These are phyloP conservation scores for Phytophthora kernoviae DNA, from an alignment of 352 stramenopile genomes.

Conservation along the genomic window DNA sequence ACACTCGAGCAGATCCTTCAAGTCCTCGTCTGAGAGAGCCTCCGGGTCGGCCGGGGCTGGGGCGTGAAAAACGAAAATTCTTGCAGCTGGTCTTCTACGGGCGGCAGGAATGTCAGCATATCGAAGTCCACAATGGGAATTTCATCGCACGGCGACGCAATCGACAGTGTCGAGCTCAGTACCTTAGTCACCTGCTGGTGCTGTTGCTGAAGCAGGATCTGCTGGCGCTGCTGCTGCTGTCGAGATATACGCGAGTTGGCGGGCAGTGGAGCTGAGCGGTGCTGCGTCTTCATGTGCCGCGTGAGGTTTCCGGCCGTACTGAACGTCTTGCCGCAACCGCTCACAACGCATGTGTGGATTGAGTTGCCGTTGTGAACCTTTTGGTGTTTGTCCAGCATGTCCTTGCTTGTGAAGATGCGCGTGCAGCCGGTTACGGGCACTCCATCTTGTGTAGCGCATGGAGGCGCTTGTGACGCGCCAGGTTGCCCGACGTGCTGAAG, in stretches of 20 bases:
- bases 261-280: slow-evolving; percentile 30
- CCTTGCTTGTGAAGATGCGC: slow-evolving; percentile 61
- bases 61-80: slow-evolving; percentile 31
- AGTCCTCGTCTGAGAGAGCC: slow-evolving; percentile 40
- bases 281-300: slow-evolving; percentile 67
- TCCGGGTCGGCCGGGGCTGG: slow-evolving; percentile 17
- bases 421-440: slow-evolving; percentile 52
- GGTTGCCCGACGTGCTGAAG: slow-evolving; percentile 63
- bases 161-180: slow-evolving; percentile 12
- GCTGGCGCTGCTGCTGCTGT: slow-evolving; percentile 21
- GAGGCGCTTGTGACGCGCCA: slow-evolving; percentile 69
- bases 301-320: slow-evolving; percentile 68
- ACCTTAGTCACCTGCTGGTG: slow-evolving; percentile 24
- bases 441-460: slow-evolving; percentile 66
- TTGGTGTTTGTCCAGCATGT: slow-evolving; percentile 59
- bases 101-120: slow-evolving; percentile 42
- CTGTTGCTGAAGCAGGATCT: slow-evolving; percentile 8
- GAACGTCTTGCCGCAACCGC: slow-evolving; percentile 62
- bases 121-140: slow-evolving; percentile 43
- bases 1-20: slow-evolving; percentile 51
- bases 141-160: slow-evolving; percentile 36
- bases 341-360: slow-evolving; percentile 57
- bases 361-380: slow-evolving; percentile 61
- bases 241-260: slow-evolving; percentile 15
- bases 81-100: slow-evolving; percentile 26